phyloP scores from a whole-genome alignment of 2,329 filamentous ascomycete species.

The Talaromyces sp. region DNA sequence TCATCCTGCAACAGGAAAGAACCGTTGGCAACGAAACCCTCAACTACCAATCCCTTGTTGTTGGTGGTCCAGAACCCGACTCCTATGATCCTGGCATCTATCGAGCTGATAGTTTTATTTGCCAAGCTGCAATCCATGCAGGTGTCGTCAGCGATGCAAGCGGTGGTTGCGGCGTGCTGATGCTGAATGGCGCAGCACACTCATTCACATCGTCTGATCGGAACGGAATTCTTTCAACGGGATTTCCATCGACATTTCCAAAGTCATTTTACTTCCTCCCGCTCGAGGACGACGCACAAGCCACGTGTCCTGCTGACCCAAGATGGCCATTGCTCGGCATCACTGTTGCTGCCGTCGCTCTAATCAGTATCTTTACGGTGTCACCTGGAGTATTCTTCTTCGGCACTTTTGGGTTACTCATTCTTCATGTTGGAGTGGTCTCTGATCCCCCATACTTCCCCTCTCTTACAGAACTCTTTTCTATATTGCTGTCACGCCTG shows the following conservation, averaged over 20 bases:
- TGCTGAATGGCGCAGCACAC: constrained; percentile 65
- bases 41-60: constrained; percentile 51
- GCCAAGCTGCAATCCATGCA: constrained; percentile 77
- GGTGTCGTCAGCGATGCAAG: constrained; percentile 68
- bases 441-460: constrained; percentile 75
- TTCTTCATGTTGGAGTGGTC: constrained; percentile 85
- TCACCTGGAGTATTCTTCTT: constrained; percentile 81
- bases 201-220: constrained; percentile 61
- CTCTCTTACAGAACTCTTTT: constrained; percentile 68
- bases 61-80: constrained; percentile 47
- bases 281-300: constrained; percentile 47
- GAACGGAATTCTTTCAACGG: constrained; percentile 73
- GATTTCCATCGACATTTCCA: constrained; percentile 86
- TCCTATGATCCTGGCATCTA: constrained; percentile 59
- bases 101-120: constrained; percentile 85
- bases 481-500: constrained; percentile 73
- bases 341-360: constrained; percentile 71
- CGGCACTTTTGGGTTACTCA: constrained; percentile 74
- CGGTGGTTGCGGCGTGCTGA: constrained; percentile 79
- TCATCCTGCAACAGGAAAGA: constrained; percentile 49
- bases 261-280: constrained; percentile 76
- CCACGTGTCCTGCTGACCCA: constrained; percentile 69
- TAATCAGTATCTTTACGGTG: constrained; percentile 77
- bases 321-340: constrained; percentile 81
- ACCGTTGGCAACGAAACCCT: constrained; percentile 51